Conservation (phyloP, 2,329 filamentous ascomycete species). For the Claviceps purpurea region DNA sequence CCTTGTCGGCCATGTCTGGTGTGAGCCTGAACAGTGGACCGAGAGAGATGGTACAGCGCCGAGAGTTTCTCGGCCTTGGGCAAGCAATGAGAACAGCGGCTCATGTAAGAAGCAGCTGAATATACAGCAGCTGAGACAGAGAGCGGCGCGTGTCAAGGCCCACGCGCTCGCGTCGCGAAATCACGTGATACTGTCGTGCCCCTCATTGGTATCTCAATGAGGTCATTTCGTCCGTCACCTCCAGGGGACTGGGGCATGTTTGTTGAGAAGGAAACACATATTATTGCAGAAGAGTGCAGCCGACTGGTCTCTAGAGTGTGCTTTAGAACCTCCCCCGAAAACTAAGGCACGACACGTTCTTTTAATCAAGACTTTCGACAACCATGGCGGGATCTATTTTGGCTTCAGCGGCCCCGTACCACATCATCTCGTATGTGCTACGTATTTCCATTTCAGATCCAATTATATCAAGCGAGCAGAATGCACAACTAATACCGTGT, state of each 20-base stretch:
- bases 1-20: slow-evolving; percentile 68
- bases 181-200: slow-evolving; percentile 15
- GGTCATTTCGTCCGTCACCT: slow-evolving; percentile 2
- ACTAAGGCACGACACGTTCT: neutral
- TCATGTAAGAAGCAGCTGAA: neutral
- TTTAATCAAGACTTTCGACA: neutral
- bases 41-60: neutral
- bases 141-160: neutral
- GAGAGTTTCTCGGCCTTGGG: no score
- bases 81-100: neutral
- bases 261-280: neutral
- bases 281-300: no score
- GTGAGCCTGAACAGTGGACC: neutral
- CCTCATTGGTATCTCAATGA: neutral
- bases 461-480: no score
- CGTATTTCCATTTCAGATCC: neutral
- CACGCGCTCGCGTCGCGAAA: slow-evolving; percentile 16
- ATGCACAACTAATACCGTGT: slow-evolving; percentile 7
- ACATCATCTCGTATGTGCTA: slow-evolving; percentile 54
- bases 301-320: no score
- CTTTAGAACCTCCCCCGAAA: neutral
- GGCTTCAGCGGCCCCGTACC: slow-evolving; percentile 57
- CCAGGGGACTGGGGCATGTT: neutral
- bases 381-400: slow-evolving; percentile 38
- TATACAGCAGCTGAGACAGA: neutral